Conservation (phyloP, 2,329 filamentous ascomycete species). For the Botryosphaeria dothidea region DNA sequence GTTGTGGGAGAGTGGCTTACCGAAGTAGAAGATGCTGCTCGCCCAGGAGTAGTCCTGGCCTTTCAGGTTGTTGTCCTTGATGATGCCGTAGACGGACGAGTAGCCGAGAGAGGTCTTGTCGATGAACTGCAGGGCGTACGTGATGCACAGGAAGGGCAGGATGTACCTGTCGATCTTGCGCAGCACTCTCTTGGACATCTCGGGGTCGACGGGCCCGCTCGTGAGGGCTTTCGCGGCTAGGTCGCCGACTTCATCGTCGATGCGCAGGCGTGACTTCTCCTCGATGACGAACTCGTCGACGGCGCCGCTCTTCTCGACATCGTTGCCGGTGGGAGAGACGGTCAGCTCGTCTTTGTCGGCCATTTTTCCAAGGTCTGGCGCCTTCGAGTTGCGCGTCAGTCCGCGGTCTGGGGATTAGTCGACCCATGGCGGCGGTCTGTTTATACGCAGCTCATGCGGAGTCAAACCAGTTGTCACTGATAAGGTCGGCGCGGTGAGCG, state of each 20-base stretch:
- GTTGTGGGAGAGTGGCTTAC: too few relatives aligned
- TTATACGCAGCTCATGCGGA: background rate
- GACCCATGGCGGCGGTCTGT: background rate
- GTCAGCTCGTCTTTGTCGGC: background rate
- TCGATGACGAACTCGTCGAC: background rate
- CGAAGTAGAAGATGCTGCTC: constrained; percentile 28
- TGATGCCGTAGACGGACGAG: constrained; percentile 28
- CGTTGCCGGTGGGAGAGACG: background rate
- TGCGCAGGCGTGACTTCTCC: background rate
- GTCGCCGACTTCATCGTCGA: constrained; percentile 5
- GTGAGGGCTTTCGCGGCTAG: background rate
- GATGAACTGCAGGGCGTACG: constrained; percentile 26
- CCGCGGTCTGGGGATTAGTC: background rate
- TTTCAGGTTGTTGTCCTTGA: constrained; percentile 23
- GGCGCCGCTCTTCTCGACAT: background rate
- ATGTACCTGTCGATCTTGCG: constrained; percentile 48
- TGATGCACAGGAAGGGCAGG: constrained; percentile 25
- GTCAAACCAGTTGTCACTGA: too few relatives aligned
- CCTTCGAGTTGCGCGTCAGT: too few relatives aligned
- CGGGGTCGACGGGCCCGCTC: background rate
- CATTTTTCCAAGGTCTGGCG: background rate
- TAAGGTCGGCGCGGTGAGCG: too few relatives aligned
- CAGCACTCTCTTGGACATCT: constrained; percentile 28
- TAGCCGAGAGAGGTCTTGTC: constrained; percentile 25
- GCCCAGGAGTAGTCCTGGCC: constrained; percentile 30